Conservation (phyloP, 805 yeast species). For the Ogataea salicorniae region DNA sequence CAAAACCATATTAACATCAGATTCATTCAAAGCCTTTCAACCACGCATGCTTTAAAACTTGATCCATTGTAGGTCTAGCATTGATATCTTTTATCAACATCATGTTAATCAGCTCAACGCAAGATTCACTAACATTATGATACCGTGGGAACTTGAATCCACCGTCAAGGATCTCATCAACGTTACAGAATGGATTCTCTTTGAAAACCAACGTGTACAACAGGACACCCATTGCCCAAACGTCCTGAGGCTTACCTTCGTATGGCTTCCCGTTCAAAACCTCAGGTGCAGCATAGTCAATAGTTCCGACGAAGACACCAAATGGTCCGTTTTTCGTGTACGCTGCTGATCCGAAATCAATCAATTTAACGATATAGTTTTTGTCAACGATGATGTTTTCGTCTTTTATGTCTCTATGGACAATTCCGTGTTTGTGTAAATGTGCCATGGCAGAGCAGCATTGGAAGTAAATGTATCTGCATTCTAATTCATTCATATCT, state of each 20-base stretch:
- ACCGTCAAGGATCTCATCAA: slow-evolving; percentile 93
- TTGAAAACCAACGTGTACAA: slow-evolving; percentile 85
- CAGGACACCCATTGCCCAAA: slow-evolving; percentile 94
- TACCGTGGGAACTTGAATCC: slow-evolving; percentile 62
- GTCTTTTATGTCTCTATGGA: slow-evolving; percentile 92
- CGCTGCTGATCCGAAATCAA: slow-evolving; percentile 96
- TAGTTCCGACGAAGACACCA: slow-evolving; percentile 95
- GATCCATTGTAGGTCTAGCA: slow-evolving; percentile 68
- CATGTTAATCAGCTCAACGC: slow-evolving; percentile 53
- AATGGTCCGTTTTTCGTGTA: slow-evolving; percentile 88
- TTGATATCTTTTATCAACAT: slow-evolving; percentile 66
- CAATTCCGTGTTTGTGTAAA: slow-evolving; percentile 79
- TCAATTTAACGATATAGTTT: slow-evolving; percentile 73
- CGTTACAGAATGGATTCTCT: slow-evolving; percentile 93
- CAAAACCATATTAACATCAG: background rate
- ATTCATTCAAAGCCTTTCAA: slow-evolving; percentile 27
- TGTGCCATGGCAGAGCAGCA: slow-evolving; percentile 75
- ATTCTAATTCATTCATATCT: slow-evolving; percentile 74
- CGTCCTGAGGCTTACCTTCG: slow-evolving; percentile 91
- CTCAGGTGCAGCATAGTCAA: slow-evolving; percentile 97
- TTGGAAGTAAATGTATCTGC: slow-evolving; percentile 73
- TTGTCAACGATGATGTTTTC: slow-evolving; percentile 88
- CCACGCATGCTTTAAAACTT: slow-evolving; percentile 72
- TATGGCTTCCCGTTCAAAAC: slow-evolving; percentile 84
- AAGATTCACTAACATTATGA: slow-evolving; percentile 51